phyloP scores from a whole-genome alignment of 345 rosid genomes.

The Citrus sinensis region DNA sequence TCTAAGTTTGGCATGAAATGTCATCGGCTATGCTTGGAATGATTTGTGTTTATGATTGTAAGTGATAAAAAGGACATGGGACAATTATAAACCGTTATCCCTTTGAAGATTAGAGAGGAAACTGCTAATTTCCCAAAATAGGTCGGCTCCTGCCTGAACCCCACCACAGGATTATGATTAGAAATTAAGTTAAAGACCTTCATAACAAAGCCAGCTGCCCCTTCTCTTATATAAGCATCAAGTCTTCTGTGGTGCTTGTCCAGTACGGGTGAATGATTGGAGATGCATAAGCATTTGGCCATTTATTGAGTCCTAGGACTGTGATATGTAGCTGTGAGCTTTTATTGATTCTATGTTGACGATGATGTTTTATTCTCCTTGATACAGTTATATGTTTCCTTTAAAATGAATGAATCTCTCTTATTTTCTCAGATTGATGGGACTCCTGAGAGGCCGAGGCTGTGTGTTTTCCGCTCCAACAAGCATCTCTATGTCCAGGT shows the following conservation, averaged over 20 bases:
- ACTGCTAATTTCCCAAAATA: neutral
- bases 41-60: neutral
- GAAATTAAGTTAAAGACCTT: neutral
- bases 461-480: slow-evolving; percentile 84
- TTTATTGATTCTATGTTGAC: neutral
- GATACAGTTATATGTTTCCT: neutral
- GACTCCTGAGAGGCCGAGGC: slow-evolving; percentile 82
- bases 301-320: neutral
- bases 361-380: neutral
- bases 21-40: neutral
- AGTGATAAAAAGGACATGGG: neutral
- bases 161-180: neutral
- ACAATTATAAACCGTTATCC: neutral
- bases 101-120: neutral
- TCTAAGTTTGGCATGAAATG: neutral
- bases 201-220: neutral
- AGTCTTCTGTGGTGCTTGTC: neutral
- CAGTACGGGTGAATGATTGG: neutral
- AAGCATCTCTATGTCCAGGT: slow-evolving; percentile 90
- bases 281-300: neutral
- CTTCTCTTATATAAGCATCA: neutral
- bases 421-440: slow-evolving; percentile 55
- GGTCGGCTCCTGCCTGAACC: neutral
- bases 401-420: neutral
- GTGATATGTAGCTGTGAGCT: neutral